A percentile compares a stretch with the other conserved stretches of the same genome.
Evolutionary conservation across 2,329 filamentous ascomycete species (phyloP).

Genomic region (Fusarium sororula): DNA sequence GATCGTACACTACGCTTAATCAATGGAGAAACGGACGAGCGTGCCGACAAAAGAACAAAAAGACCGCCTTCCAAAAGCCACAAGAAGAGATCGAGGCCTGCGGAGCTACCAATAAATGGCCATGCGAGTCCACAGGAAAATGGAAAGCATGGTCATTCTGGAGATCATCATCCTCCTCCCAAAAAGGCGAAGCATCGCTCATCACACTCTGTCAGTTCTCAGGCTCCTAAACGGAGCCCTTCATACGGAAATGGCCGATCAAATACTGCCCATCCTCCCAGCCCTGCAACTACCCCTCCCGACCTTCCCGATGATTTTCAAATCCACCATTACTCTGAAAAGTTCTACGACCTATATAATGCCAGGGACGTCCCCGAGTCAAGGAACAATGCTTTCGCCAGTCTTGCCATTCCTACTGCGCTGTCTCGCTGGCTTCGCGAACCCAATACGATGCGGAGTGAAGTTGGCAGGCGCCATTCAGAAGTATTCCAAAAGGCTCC

Average conservation of each 20-base stretch:
- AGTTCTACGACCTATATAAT: constrained; percentile 80
- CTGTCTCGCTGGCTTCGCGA: constrained; percentile 84
- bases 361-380: constrained; percentile 67
- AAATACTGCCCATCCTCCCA: constrained; percentile 69
- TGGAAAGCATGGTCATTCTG: constrained; percentile 57
- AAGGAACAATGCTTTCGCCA: constrained; percentile 80
- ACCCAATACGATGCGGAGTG: constrained; percentile 71
- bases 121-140: constrained; percentile 67
- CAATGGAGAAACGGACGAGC: constrained; percentile 56
- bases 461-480: constrained; percentile 69
- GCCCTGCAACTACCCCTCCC: constrained; percentile 79
- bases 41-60: constrained; percentile 75
- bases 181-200: constrained; percentile 89
- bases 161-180: constrained; percentile 63
- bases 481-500: constrained; percentile 74
- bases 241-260: constrained; percentile 70
- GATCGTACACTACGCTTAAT: constrained; percentile 73
- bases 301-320: constrained; percentile 70
- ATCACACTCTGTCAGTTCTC: constrained; percentile 78
- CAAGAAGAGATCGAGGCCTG: constrained; percentile 87
- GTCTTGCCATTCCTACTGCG: constrained; percentile 76
- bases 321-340: constrained; percentile 75
- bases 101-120: constrained; percentile 73
- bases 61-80: constrained; percentile 81
- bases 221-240: constrained; percentile 71